phyloP scores from a whole-genome alignment of 129 eudicot genomes.

The Sambucus nigra region DNA sequence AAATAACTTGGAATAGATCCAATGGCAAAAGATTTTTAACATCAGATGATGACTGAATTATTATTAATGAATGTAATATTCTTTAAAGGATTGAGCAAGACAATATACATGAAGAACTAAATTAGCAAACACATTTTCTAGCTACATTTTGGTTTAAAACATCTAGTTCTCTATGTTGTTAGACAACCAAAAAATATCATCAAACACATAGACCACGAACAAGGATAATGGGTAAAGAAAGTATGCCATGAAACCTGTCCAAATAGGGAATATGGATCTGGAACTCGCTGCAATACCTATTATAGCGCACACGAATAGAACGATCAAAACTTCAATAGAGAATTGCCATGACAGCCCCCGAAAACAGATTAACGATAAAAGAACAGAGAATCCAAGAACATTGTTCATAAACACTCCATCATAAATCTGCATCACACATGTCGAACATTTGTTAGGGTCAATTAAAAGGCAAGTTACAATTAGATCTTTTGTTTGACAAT shows the following conservation, averaged over 20 bases:
- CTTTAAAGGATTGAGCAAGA: no score
- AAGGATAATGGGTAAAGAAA: conserved; percentile 62
- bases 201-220: conserved; percentile 51
- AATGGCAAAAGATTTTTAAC: no score
- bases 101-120: no score
- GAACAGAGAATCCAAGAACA: conserved; percentile 65
- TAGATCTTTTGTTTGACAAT: no score
- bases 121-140: no score
- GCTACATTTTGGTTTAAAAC: no score
- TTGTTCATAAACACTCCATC: conserved; percentile 81
- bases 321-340: conserved; percentile 48
- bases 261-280: conserved; percentile 49
- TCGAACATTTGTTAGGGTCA: no score
- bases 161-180: no score
- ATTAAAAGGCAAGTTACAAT: no score
- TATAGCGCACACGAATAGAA: conserved; percentile 38
- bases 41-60: no score
- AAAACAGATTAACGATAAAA: conserved; percentile 48
- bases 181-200: conserved; percentile 11
- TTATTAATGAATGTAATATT: no score
- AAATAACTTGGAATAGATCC: no score
- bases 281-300: conserved; percentile 51
- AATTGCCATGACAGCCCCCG: conserved; percentile 66
- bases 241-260: conserved; percentile 46
- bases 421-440: conserved; percentile 76